Base-by-base conservation (phyloP, 805 yeast genomes). In the Groenewaldozyma salmanticensis region DNA sequence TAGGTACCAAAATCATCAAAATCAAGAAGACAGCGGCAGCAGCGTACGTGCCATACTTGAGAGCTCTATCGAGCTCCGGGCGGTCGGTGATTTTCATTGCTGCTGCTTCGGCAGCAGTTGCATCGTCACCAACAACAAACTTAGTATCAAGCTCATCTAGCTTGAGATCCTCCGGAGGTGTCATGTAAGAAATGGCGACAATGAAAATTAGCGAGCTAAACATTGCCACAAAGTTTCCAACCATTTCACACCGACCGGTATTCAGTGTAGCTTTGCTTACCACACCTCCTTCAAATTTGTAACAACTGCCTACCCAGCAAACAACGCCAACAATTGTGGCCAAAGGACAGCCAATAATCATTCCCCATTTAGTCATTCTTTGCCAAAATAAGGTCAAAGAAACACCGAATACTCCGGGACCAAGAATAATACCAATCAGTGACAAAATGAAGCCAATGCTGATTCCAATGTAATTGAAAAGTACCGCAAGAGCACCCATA, bases 401-500 rank as follows among this genome's bases (percentile, higher is more conserved):
- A 18, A 39, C 27, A 13, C 38, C 38, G 27, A 35, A 33, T 15
- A 39, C 42, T 11, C 20, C 40, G 18, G 43, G 43, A 29, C 38
- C 33, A 9, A 40, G 36, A 3, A 35, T 36, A 21, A 40, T 37
- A 15, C 43, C 43, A n/a, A 40, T 40, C 20, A 40, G 31, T n/a
- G 40, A 31, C 16, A 40, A 17, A 15, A 40, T 40, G 36, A 38
- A 85, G n/a, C 94, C 92, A 80, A 85, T 77, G 29, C 83, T 74
- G 43, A 85, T 77, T 19, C 77, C 79, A 16, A 87, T 94, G 51
- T 84, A 81, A 61, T 74, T 71, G 40, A 85, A 67, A 15, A 94
- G 92, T 48, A 78, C 75, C 17, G 92, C 74, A 56, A 85, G 81
- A 0, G 79, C 90, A 35, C 86, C 79, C 85, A 83, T 79, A 18